Evolutionary conservation across 148 eudicot genomes (phyloP).

Genomic region (Silene conica): DNA sequence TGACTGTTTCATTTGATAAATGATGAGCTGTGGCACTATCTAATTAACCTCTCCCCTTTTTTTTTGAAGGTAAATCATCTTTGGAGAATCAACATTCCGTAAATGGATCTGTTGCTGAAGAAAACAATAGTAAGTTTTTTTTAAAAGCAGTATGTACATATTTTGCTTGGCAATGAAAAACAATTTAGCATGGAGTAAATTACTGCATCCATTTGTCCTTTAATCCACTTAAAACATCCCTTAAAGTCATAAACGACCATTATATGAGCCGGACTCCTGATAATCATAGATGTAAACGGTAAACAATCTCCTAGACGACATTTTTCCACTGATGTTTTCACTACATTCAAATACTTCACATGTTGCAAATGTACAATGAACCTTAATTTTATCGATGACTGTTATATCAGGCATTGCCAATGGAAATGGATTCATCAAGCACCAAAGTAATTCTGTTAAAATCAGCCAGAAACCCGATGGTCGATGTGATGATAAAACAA

Average conservation of each 20-base stretch:
- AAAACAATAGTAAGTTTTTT: constrained; percentile 45
- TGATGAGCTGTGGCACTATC: neutral
- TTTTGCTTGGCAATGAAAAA: too few relatives aligned
- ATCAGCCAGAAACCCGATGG: constrained; percentile 32
- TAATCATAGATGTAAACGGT: neutral
- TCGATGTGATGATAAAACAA: constrained; percentile 31
- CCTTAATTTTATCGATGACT: neutral
- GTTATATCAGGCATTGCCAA: constrained; percentile 32
- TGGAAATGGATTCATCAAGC: constrained; percentile 47
- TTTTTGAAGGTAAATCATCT: constrained; percentile 35
- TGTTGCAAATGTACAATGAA: neutral
- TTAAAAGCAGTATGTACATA: neutral
- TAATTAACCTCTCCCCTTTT: neutral
- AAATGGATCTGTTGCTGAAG: constrained; percentile 40
- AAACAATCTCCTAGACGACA: neutral
- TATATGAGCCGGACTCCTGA: neutral
- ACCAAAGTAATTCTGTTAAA: constrained; percentile 34
- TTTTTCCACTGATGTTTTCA: too few relatives aligned
- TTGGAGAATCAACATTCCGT: constrained; percentile 26
- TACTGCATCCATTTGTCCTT: too few relatives aligned
- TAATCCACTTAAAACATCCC: neutral
- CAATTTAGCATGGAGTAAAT: too few relatives aligned
- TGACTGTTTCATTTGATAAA: neutral
- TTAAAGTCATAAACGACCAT: neutral
- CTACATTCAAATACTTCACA: too few relatives aligned